A percentile compares a stretch with the other conserved stretches of the same genome.
Evolutionary conservation across 148 eudicot species (phyloP).

Genomic region (Vaccinium macrocarpon): DNA sequence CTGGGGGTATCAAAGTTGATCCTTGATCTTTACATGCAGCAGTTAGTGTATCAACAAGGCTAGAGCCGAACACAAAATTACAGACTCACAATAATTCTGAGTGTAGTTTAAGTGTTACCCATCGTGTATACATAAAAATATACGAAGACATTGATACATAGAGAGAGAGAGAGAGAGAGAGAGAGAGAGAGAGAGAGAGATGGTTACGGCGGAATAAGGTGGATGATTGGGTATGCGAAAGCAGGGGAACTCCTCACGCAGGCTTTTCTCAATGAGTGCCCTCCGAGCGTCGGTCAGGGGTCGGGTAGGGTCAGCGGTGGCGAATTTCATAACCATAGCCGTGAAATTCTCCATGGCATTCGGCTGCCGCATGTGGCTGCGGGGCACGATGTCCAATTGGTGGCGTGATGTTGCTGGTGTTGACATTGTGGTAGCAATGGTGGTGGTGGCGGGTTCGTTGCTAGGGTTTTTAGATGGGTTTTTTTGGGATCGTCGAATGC

Average conservation of each 20-base stretch:
- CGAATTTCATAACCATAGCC: conserved; percentile 23
- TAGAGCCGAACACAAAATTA: neutral
- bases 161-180: neutral
- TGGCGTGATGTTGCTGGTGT: neutral
- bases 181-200: conserved; percentile 6
- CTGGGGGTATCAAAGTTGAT: no score
- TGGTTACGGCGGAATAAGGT: conserved; percentile 41
- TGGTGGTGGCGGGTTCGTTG: neutral
- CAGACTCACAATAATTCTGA: neutral
- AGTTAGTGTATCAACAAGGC: neutral
- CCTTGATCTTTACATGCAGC: neutral
- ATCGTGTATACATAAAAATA: neutral
- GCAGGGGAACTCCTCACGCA: conserved; percentile 22
- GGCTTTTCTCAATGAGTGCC: conserved; percentile 23
- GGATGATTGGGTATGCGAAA: conserved; percentile 43
- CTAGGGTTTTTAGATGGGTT: conserved; percentile 6
- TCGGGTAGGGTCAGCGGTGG: conserved; percentile 24
- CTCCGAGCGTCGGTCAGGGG: conserved; percentile 10
- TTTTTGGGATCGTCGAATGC: neutral
- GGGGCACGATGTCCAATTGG: no score
- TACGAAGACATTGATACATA: no score
- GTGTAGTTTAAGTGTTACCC: neutral
- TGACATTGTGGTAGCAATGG: neutral
- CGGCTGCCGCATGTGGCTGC: neutral
- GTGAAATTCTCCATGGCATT: conserved; percentile 32